Evolutionary conservation across 805 yeast genomes (phyloP).

Genomic region (Barnettozyma wickerhamii): DNA sequence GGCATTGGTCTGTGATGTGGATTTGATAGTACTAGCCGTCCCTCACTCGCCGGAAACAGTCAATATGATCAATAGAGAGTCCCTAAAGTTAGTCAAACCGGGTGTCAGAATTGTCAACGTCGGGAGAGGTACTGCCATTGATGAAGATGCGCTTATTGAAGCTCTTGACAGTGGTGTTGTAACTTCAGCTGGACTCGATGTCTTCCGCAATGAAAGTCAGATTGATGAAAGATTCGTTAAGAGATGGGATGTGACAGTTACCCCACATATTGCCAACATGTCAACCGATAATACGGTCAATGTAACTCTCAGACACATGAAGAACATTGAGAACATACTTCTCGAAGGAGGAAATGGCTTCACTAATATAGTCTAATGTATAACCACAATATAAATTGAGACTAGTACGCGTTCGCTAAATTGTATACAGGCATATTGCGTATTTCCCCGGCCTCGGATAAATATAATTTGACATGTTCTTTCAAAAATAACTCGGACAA

Average conservation of each 20-base stretch:
- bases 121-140: conserved; percentile 69
- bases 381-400: too few relatives aligned
- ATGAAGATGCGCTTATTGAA: conserved; percentile 58
- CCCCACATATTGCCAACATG: conserved; percentile 72
- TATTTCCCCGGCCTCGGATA: too few relatives aligned
- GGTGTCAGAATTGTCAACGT: conserved; percentile 67
- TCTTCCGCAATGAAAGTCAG: conserved; percentile 58
- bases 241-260: conserved; percentile 58
- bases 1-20: conserved; percentile 37
- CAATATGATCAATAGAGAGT: conserved; percentile 45
- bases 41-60: conserved; percentile 60
- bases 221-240: conserved; percentile 45
- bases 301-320: conserved; percentile 44
- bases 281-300: conserved; percentile 48
- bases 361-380: conserved; percentile 21
- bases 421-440: too few relatives aligned
- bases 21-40: conserved; percentile 59
- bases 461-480: too few relatives aligned
- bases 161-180: conserved; percentile 60
- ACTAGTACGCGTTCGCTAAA: too few relatives aligned
- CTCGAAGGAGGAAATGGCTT: conserved; percentile 36
- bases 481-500: too few relatives aligned
- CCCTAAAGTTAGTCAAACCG: conserved; percentile 43
- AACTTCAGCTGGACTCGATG: conserved; percentile 69
- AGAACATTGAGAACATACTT: conserved; percentile 46